A percentile compares a stretch with the other conserved stretches of the same genome.
These are phyloP conservation scores for Cicer arietinum DNA, from an alignment of 306 rosid genomes.

Conservation along the genomic window DNA sequence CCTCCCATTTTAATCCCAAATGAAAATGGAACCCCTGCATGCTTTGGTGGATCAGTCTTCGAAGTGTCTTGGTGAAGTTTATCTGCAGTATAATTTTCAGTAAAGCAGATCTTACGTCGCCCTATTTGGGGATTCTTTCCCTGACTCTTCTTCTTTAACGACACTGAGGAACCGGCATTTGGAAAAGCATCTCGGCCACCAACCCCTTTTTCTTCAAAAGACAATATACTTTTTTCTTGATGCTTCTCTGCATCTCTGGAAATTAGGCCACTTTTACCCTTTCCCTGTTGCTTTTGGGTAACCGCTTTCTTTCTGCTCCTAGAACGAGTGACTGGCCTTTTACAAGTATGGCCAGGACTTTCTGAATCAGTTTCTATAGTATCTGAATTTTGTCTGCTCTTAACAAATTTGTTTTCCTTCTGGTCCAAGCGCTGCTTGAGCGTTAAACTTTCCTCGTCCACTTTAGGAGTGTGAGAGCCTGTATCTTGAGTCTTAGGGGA, in stretches of 20 bases:
- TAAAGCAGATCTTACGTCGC: slow-evolving; percentile 50
- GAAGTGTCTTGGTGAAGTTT: slow-evolving; percentile 50
- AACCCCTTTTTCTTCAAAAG: slow-evolving; percentile 52
- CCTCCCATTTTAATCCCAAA: slow-evolving; percentile 45
- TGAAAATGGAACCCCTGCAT: slow-evolving; percentile 49
- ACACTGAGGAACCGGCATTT: slow-evolving; percentile 54
- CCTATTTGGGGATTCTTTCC: slow-evolving; percentile 47
- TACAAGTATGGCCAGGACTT: slow-evolving; percentile 52
- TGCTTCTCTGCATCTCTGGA: slow-evolving; percentile 50
- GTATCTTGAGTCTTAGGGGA: slow-evolving; percentile 57
- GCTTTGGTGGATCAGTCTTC: slow-evolving; percentile 48
- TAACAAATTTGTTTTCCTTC: slow-evolving; percentile 49
- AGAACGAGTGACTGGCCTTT: slow-evolving; percentile 77
- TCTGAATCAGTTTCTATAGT: slow-evolving; percentile 91
- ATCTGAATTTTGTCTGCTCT: slow-evolving; percentile 71
- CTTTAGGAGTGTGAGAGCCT: slow-evolving; percentile 52
- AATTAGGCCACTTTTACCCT: slow-evolving; percentile 49
- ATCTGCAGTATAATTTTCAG: slow-evolving; percentile 46
- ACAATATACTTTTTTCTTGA: slow-evolving; percentile 52
- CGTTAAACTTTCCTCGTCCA: slow-evolving; percentile 46
- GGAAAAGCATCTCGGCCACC: slow-evolving; percentile 46
- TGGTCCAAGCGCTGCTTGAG: slow-evolving; percentile 53
- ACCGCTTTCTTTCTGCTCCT: slow-evolving; percentile 59
- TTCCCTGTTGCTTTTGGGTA: slow-evolving; percentile 47
- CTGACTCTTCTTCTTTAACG: slow-evolving; percentile 50